Evolutionary conservation across 805 yeast genomes (phyloP).

Genomic region (Spathaspora sp.): DNA sequence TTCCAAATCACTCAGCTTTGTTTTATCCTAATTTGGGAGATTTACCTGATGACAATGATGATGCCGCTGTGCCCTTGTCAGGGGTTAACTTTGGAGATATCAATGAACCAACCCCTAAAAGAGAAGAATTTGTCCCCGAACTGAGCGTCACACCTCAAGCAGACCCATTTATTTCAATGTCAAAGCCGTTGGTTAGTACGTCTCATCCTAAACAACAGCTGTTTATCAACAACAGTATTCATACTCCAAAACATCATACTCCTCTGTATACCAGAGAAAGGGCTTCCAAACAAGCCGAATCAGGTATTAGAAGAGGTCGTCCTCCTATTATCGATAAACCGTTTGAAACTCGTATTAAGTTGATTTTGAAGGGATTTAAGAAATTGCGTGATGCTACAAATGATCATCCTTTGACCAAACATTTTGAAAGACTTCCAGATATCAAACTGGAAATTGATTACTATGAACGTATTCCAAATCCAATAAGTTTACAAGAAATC

Average conservation of each 20-base stretch:
- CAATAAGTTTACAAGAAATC: conserved; percentile 69
- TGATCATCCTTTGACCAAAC: conserved; percentile 47
- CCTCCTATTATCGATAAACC: conserved; percentile 92
- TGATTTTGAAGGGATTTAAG: conserved; percentile 76
- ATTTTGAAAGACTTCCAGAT: conserved; percentile 83
- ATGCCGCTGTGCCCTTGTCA: conserved; percentile 5
- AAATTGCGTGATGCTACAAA: conserved; percentile 56
- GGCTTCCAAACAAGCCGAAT: conserved; percentile 15
- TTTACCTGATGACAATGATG: conserved; percentile 50
- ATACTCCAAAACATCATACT: background rate
- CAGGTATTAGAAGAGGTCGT: conserved; percentile 74
- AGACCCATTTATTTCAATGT: conserved; percentile 3
- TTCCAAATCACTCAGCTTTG: conserved; percentile 33
- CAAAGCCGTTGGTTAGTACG: conserved; percentile 9
- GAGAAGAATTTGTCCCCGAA: conserved; percentile 10
- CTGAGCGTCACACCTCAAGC: conserved; percentile 6
- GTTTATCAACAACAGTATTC: background rate
- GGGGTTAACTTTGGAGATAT: conserved; percentile 10
- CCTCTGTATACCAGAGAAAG: conserved; percentile 4
- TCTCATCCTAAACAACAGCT: background rate
- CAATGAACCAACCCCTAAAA: conserved; percentile 5
- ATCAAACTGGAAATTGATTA: conserved; percentile 51
- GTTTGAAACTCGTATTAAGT: conserved; percentile 87
- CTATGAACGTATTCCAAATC: conserved; percentile 51
- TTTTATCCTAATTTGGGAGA: conserved; percentile 67